Base-by-base conservation (phyloP, 1,284 basidiomycete species). In the Cutaneotrichosporon mucoides region DNA sequence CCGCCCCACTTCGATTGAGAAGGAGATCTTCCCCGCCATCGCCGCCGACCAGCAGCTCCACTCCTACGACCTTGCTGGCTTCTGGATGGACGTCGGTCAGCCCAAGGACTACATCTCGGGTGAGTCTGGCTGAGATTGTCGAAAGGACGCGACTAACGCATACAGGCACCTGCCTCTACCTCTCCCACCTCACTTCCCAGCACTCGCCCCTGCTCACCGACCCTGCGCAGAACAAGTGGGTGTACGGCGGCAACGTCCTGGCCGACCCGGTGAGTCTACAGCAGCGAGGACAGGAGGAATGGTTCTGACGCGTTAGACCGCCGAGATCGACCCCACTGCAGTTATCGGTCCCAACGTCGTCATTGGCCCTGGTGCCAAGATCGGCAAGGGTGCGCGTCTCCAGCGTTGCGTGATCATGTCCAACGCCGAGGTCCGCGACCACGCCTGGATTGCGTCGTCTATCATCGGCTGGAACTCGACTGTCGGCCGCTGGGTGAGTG, bases 21-120 rank as follows among this genome's bases (percentile, higher is more conserved):
- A 79, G 70, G 81, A 82, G 67, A 77, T 80, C 66, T 82, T 82
- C 81, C 81, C 81, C 35, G 76, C 73, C 33, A 80, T 82, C 63
- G 81, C 79, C 40, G 72, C 71, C 37, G 81, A 82, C 66, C 68
- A 72, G 24, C 80, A 82, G 70, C 76, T 82, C 10, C 81, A 82
- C 71, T 79, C 79, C 12, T 81, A 77, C 70, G 81, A 82, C 72
- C 76, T 82, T 40, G 71, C 77, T 34, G 81, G 81, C 38, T 82
- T 82, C 78, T 82, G 81, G 81, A 82, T 82, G 80, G 81, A 82
- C 67, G 78, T 82, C 44, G 81, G 81, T 59, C 81, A 82, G 73
- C 81, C 81, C 58, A 82, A 82, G 70, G 79, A 81, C 66, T 80
- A 70, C 73, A 64, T 80, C 50, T 73, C 76, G 12, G 78, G 77